These are phyloP conservation scores for Elongisporangium senticosum DNA, from an alignment of 352 stramenopile genomes.

Conservation along the genomic window DNA sequence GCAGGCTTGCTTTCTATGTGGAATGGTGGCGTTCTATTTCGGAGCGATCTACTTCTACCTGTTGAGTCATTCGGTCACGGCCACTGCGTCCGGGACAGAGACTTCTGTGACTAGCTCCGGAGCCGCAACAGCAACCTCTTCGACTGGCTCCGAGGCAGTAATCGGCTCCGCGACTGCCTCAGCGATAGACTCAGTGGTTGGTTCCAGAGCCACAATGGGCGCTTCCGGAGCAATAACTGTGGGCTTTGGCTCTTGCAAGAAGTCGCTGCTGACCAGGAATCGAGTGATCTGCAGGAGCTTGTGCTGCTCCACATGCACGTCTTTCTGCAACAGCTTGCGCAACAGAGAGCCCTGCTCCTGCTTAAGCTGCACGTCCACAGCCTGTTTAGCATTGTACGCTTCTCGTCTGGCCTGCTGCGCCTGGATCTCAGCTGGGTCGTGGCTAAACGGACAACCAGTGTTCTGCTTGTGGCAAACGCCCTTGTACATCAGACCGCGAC, in stretches of 20 bases:
- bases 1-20: too few relatives aligned
- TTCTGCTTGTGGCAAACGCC: conserved; percentile 50
- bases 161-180: too few relatives aligned
- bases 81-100: neutral
- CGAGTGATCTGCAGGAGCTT: conserved; percentile 78
- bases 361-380: conserved; percentile 55
- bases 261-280: conserved; percentile 51
- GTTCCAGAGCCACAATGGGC: neutral
- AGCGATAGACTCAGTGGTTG: neutral
- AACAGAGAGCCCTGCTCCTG: conserved; percentile 61
- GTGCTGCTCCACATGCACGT: conserved; percentile 60
- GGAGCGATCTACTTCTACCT: neutral
- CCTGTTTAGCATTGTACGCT: conserved; percentile 30
- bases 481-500: conserved; percentile 48
- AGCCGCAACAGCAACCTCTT: neutral
- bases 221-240: neutral
- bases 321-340: conserved; percentile 66
- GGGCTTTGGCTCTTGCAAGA: conserved; percentile 27
- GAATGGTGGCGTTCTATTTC: neutral
- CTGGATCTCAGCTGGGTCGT: conserved; percentile 34
- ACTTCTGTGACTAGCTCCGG: neutral
- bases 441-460: conserved; percentile 47
- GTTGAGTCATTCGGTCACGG: neutral
- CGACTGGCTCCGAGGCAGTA: too few relatives aligned
- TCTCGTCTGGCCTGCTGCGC: conserved; percentile 21